Percentiles rank a stretch among this genome's conserved stretches.
Evolutionary conservation across 371 early-diverging fungal species (phyloP).

Genomic region (Cladochytrium tenue): DNA sequence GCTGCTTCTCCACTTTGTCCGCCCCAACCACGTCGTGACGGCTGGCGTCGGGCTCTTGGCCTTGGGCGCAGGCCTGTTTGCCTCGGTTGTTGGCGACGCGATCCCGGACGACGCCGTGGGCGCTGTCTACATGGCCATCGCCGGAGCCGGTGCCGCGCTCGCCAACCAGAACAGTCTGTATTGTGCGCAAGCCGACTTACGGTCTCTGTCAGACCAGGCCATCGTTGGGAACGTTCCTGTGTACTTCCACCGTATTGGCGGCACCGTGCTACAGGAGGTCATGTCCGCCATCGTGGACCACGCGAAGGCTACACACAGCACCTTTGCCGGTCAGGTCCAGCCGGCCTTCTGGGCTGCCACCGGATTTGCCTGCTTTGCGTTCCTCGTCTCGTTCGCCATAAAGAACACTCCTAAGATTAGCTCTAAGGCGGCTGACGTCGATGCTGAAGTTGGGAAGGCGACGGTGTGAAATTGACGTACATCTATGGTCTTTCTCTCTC

Average conservation of each 20-base stretch:
- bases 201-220: neutral
- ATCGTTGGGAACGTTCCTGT: constrained; percentile 6
- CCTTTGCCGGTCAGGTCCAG: neutral
- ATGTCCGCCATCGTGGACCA: neutral
- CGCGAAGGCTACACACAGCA: neutral
- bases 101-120: neutral
- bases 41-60: neutral
- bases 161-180: neutral
- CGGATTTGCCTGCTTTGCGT: neutral
- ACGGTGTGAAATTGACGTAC: too few relatives aligned
- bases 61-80: neutral
- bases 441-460: neutral
- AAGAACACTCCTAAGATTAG: neutral
- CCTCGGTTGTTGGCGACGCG: neutral
- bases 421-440: neutral
- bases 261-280: neutral
- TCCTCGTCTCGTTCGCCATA: neutral
- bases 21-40: constrained; percentile 3
- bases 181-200: constrained; percentile 1
- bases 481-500: too few relatives aligned
- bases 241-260: constrained; percentile 7
- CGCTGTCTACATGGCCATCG: constrained; percentile 3
- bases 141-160: constrained; percentile 2
- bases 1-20: neutral
- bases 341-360: neutral